These are phyloP conservation scores for Fusarium illudens DNA, from an alignment of 2,329 filamentous ascomycete genomes.

Conservation along the genomic window DNA sequence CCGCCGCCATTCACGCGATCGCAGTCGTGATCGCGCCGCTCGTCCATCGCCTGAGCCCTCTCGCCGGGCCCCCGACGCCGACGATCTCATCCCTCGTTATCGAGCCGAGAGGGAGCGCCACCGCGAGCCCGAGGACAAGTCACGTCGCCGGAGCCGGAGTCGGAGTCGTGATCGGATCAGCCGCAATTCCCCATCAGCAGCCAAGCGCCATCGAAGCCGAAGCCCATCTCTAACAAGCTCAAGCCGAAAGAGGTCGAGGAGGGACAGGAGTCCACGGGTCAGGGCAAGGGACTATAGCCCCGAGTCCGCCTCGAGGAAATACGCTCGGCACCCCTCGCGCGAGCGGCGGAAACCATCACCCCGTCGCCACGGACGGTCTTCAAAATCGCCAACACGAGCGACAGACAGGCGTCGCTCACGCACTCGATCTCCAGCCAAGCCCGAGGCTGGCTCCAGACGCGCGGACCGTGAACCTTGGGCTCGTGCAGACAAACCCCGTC, in stretches of 20 bases:
- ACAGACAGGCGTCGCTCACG: conserved; percentile 38
- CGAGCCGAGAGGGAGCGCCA: conserved; percentile 46
- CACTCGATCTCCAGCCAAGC: conserved; percentile 40
- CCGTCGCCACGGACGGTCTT: conserved; percentile 43
- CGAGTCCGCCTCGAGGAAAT: conserved; percentile 45
- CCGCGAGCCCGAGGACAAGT: conserved; percentile 44
- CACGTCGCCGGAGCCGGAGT: conserved; percentile 47
- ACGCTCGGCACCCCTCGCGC: conserved; percentile 46
- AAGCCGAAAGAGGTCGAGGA: conserved; percentile 53
- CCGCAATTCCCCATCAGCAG: conserved; percentile 48
- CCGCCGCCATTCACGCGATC: conserved; percentile 51
- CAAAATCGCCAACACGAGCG: conserved; percentile 40
- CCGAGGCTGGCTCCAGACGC: conserved; percentile 39
- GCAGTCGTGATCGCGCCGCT: conserved; percentile 46
- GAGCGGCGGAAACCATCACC: conserved; percentile 45
- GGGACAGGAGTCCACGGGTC: conserved; percentile 48
- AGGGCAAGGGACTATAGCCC: conserved; percentile 53
- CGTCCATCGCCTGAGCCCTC: conserved; percentile 41
- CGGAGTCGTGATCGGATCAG: conserved; percentile 42
- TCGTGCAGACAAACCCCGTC: conserved; percentile 29
- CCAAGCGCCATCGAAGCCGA: conserved; percentile 54
- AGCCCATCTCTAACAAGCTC: conserved; percentile 51
- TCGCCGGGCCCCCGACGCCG: conserved; percentile 43
- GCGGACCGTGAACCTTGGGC: conserved; percentile 38
- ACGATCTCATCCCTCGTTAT: conserved; percentile 52